Evolutionary conservation across 2,329 filamentous ascomycete genomes (phyloP).

Genomic region (Trichoderma pleuroti): DNA sequence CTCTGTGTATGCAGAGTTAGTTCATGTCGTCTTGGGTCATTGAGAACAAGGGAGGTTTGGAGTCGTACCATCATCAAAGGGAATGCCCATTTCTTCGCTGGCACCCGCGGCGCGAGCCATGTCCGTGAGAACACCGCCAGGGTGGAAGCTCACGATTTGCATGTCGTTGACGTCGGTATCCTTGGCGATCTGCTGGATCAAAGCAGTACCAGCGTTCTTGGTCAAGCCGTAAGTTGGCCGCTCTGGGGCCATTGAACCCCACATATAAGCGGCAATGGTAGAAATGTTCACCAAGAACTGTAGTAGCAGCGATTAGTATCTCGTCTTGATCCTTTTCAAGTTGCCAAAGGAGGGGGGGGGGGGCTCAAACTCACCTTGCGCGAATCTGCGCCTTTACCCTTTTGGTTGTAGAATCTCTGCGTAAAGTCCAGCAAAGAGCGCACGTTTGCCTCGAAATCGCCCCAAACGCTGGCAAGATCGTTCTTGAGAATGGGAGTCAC

Average conservation of each 20-base stretch:
- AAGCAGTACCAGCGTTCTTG: conserved; percentile 36
- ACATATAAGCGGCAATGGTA: conserved; percentile 20
- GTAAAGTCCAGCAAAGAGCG: conserved; percentile 21
- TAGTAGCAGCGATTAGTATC: neutral
- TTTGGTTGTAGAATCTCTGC: conserved; percentile 23
- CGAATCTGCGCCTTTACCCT: neutral
- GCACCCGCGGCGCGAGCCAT: conserved; percentile 22
- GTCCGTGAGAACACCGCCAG: conserved; percentile 28
- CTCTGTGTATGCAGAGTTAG: neutral
- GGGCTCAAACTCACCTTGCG: conserved; percentile 14
- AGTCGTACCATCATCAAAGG: conserved; percentile 9
- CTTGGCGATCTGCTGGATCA: conserved; percentile 39
- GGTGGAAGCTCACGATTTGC: conserved; percentile 29
- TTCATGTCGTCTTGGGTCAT: neutral
- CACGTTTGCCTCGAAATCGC: conserved; percentile 22
- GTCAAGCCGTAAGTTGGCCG: conserved; percentile 34
- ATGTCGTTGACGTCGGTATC: conserved; percentile 28
- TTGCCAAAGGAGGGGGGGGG: neutral
- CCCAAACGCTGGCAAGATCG: conserved; percentile 18
- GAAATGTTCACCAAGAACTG: conserved; percentile 21
- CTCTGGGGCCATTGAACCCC: conserved; percentile 18
- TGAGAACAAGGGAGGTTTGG: neutral
- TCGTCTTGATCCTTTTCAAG: neutral
- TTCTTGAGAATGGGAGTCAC: conserved; percentile 19
- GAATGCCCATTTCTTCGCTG: conserved; percentile 20